phyloP scores from a whole-genome alignment of 805 yeast species.

The Blastobotrys mokoenaii region DNA sequence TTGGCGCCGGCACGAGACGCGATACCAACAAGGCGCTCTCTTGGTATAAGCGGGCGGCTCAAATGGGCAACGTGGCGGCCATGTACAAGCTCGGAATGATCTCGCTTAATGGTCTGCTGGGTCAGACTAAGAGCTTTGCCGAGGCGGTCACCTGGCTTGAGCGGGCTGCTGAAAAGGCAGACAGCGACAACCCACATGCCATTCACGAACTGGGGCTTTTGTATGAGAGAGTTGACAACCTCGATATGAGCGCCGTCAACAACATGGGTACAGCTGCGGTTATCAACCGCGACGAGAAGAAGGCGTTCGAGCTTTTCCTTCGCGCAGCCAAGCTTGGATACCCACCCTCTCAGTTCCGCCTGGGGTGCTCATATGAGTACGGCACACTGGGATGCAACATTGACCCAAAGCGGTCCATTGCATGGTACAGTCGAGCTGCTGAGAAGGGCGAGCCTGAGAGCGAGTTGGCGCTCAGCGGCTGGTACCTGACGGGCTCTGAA shows the following conservation, averaged over 20 bases:
- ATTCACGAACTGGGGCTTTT: constrained; percentile 48
- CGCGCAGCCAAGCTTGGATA: constrained; percentile 55
- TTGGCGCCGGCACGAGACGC: constrained; percentile 46
- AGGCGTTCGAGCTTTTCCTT: constrained; percentile 45
- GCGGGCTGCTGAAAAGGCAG: constrained; percentile 39
- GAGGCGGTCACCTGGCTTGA: constrained; percentile 45
- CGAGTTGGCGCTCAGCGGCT: constrained; percentile 65
- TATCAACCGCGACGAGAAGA: constrained; percentile 24
- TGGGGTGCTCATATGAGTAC: constrained; percentile 67
- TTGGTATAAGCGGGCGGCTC: constrained; percentile 54
- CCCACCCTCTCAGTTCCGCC: constrained; percentile 57
- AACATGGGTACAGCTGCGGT: constrained; percentile 15
- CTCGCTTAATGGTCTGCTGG: constrained; percentile 41
- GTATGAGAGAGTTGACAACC: constrained; percentile 39
- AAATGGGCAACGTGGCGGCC: constrained; percentile 52
- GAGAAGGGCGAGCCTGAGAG: constrained; percentile 56
- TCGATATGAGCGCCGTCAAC: constrained; percentile 11
- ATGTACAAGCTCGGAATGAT: constrained; percentile 71
- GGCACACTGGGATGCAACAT: constrained; percentile 48
- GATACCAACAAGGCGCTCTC: constrained; percentile 40
- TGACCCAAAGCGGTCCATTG: constrained; percentile 51
- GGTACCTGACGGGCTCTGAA: constrained; percentile 70
- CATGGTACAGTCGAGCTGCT: constrained; percentile 70
- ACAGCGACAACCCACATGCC: constrained; percentile 43
- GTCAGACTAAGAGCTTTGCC: constrained; percentile 32